Conservation (phyloP, 202 grass and related monocot genomes). For the Schoenoplectus triqueter region DNA sequence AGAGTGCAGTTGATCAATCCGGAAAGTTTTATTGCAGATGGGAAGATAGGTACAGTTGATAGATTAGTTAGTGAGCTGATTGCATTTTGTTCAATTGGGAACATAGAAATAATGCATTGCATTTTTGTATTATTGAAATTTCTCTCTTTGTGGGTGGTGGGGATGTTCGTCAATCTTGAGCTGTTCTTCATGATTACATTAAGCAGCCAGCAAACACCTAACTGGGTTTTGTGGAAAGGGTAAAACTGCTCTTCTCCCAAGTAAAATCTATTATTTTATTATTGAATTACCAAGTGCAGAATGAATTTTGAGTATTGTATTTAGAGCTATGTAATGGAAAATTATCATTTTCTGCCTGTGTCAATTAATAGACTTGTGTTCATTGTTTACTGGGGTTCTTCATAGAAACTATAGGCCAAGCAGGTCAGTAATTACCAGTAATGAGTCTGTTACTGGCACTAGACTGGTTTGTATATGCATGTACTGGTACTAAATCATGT, state of each 20-base stretch:
- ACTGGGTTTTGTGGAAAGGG: slow-evolving; percentile 19
- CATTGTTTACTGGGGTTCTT: not conserved
- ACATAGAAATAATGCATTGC: slow-evolving; percentile 31
- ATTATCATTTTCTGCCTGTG: not conserved
- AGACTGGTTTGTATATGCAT: not conserved
- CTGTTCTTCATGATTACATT: slow-evolving; percentile 14
- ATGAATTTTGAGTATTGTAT: slow-evolving; percentile 23
- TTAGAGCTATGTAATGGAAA: slow-evolving; percentile 22
- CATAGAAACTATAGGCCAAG: not conserved
- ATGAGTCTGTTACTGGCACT: slow-evolving; percentile 6
- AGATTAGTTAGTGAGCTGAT: slow-evolving; percentile 41
- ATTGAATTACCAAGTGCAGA: slow-evolving; percentile 14
- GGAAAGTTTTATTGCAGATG: not conserved
- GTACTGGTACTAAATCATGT: not conserved
- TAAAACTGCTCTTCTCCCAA: slow-evolving; percentile 10
- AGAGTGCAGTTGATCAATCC: slow-evolving; percentile 20
- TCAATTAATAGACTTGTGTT: not conserved
- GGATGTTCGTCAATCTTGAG: slow-evolving; percentile 22
- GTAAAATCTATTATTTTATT: slow-evolving; percentile 2
- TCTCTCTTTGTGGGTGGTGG: slow-evolving; percentile 37
- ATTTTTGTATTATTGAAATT: slow-evolving; percentile 3
- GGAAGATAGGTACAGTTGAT: slow-evolving; percentile 20
- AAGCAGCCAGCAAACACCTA: slow-evolving; percentile 16
- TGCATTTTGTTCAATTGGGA: slow-evolving; percentile 37
- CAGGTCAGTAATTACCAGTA: not conserved